Conservation (phyloP, 148 eudicot genomes). For the Vaccinium vitisidaea region DNA sequence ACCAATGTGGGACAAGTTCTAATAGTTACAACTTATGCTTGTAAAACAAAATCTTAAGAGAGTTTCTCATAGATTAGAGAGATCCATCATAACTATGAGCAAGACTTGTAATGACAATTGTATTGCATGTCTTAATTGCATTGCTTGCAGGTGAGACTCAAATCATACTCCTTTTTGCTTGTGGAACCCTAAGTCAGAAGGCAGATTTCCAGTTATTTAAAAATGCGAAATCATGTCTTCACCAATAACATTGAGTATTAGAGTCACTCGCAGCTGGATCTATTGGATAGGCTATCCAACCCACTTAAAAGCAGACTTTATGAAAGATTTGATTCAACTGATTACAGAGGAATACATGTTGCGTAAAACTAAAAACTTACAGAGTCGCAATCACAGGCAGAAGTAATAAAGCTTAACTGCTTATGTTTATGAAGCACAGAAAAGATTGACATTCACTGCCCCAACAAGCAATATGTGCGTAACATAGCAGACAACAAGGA, state of each 20-base stretch:
- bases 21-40: too few species aligned
- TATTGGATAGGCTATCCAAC: not conserved
- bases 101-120: not conserved
- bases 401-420: not conserved
- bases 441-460: not conserved
- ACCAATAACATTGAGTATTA: not conserved
- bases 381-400: not conserved
- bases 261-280: not conserved
- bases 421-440: not conserved
- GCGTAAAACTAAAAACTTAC: not conserved
- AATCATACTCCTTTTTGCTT: not conserved
- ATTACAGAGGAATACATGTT: not conserved
- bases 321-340: not conserved
- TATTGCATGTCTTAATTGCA: not conserved
- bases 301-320: not conserved
- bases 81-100: not conserved
- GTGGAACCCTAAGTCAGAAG: not conserved
- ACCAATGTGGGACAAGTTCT: too few species aligned
- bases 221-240: not conserved
- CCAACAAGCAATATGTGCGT: not conserved
- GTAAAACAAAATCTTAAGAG: not conserved
- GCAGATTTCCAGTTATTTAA: not conserved
- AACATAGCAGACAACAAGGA: constrained; percentile 1
- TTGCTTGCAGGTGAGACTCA: not conserved
- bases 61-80: not conserved